These are phyloP conservation scores for Ceratobasidium sp. DNA, from an alignment of 1,284 basidiomycete species.

Conservation along the genomic window DNA sequence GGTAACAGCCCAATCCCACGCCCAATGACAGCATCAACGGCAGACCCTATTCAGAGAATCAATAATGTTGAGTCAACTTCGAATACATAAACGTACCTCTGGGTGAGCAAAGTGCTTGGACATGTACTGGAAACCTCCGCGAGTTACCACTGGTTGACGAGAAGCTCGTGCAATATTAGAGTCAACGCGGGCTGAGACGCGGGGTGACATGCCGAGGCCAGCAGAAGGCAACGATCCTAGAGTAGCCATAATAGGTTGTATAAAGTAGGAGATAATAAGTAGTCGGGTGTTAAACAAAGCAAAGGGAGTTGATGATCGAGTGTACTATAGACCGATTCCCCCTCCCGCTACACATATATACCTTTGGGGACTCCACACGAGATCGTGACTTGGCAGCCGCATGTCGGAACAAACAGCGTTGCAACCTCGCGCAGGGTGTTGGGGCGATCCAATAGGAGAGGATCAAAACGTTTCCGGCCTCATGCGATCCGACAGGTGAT, in stretches of 20 bases:
- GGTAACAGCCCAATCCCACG: conserved; percentile 35
- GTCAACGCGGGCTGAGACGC: not conserved
- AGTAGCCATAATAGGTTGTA: conserved; percentile 11
- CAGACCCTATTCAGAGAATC: not conserved
- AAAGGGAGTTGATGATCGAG: no score
- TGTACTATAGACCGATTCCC: not conserved
- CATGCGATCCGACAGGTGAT: not conserved
- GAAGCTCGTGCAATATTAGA: not conserved
- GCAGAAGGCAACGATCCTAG: conserved; percentile 9
- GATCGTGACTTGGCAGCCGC: no score
- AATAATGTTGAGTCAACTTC: not conserved
- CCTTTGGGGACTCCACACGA: no score
- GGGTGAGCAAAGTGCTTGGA: conserved; percentile 37
- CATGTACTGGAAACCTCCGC: conserved; percentile 20
- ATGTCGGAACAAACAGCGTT: conserved; percentile 1
- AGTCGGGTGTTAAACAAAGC: no score
- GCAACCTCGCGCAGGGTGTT: conserved; percentile 2
- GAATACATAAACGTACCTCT: conserved; percentile 13
- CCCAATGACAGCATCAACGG: conserved; percentile 31
- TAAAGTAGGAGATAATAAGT: no score
- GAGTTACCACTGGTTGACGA: conserved; percentile 9
- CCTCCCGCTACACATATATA: not conserved
- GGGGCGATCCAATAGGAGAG: conserved; percentile 8
- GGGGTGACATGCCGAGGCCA: conserved; percentile 1
- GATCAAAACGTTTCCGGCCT: not conserved